A percentile compares a stretch with the other conserved stretches of the same genome.
Evolutionary conservation across 495 filamentous ascomycete species (phyloP).

Genomic region (Aspergillus steynii): DNA sequence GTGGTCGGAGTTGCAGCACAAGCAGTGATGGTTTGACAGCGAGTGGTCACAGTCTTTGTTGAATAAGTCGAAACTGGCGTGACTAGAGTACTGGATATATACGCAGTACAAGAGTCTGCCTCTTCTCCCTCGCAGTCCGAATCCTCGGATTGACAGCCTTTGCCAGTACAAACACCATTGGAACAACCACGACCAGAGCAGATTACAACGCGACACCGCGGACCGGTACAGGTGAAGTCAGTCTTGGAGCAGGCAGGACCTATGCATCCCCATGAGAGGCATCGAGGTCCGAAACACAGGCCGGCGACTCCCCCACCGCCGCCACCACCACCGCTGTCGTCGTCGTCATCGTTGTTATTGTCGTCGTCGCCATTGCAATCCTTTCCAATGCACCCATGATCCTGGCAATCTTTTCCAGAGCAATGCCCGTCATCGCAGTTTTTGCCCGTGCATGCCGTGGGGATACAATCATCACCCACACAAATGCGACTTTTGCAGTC

Average conservation of each 20-base stretch:
- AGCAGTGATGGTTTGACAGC: slow-evolving; percentile 13
- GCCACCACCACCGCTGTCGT: too few species aligned
- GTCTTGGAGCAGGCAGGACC: slow-evolving; percentile 2
- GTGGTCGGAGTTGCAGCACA: slow-evolving; percentile 8
- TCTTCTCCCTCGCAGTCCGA: slow-evolving; percentile 15
- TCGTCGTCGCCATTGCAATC: background rate
- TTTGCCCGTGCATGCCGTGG: background rate
- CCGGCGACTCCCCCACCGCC: background rate
- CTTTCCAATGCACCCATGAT: slow-evolving; percentile 3
- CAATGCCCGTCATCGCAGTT: slow-evolving; percentile 9
- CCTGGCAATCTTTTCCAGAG: background rate
- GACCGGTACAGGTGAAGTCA: background rate
- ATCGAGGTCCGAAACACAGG: slow-evolving; percentile 2
- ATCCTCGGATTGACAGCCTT: slow-evolving; percentile 13
- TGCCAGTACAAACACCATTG: slow-evolving; percentile 10
- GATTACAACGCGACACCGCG: slow-evolving; percentile 3
- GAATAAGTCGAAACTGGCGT: slow-evolving; percentile 8
- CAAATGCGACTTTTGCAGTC: slow-evolving; percentile 12
- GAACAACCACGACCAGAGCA: slow-evolving; percentile 6
- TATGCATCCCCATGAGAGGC: slow-evolving; percentile 8
- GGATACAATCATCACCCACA: background rate
- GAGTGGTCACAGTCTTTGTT: slow-evolving; percentile 1
- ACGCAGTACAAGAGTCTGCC: slow-evolving; percentile 12
- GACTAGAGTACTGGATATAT: slow-evolving; percentile 4
- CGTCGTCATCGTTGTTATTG: too few species aligned